Percentiles rank a stretch among this genome's conserved stretches.
phyloP scores from a whole-genome alignment of 139 green algal species.

The Picochlorum sp. region DNA sequence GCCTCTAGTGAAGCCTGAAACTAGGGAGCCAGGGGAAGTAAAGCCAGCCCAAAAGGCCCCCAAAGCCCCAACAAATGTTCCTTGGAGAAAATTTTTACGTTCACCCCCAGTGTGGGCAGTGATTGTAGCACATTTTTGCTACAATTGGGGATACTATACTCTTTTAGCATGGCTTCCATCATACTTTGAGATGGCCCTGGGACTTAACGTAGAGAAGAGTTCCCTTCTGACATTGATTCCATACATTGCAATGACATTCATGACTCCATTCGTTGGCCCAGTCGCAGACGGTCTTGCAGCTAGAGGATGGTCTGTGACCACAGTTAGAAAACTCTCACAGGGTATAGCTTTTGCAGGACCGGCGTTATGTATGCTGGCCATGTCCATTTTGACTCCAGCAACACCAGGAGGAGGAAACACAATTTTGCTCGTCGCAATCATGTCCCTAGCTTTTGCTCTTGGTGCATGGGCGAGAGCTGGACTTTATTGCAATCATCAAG shows the following conservation, averaged over 20 bases:
- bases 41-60: not conserved
- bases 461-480: conserved; percentile 52
- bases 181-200: conserved; percentile 90
- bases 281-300: conserved; percentile 49
- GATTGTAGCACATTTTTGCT: conserved; percentile 94
- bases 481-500: conserved; percentile 82
- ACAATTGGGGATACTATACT: conserved; percentile 96
- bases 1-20: conserved; percentile 63
- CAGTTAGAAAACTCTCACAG: conserved; percentile 65
- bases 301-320: conserved; percentile 44
- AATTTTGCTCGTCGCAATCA: conserved; percentile 36
- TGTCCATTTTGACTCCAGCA: conserved; percentile 35
- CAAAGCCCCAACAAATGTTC: conserved; percentile 42
- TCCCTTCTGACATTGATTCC: conserved; percentile 73
- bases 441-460: conserved; percentile 52
- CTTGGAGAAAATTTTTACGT: conserved; percentile 78
- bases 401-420: conserved; percentile 12
- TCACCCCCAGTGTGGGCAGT: conserved; percentile 78
- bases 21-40: conserved; percentile 24
- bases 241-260: conserved; percentile 81
- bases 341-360: conserved; percentile 64
- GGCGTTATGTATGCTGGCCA: conserved; percentile 53
- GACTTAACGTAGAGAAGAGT: conserved; percentile 70
- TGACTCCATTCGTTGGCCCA: conserved; percentile 67
- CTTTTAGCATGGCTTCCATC: conserved; percentile 93